Evolutionary conservation across 2,329 filamentous ascomycete genomes (phyloP).

Genomic region (Penicillium paneum): DNA sequence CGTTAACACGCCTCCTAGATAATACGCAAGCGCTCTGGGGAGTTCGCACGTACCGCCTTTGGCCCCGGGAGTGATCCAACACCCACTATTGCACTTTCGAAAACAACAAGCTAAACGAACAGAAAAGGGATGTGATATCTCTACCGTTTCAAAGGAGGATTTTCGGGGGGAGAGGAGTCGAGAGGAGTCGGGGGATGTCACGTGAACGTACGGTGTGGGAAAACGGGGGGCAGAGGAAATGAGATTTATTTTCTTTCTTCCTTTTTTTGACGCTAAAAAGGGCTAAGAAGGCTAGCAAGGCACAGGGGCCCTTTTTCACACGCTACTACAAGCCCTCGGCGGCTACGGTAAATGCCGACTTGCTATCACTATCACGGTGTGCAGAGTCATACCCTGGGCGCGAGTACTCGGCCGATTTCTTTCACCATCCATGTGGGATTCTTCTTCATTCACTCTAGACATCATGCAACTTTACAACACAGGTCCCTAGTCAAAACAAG

Average conservation of each 20-base stretch:
- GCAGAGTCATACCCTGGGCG: neutral
- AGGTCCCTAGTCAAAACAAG: conserved; percentile 4
- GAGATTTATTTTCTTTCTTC: conserved; percentile 4
- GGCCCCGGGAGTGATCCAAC: conserved; percentile 11
- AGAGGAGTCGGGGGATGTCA: conserved; percentile 22
- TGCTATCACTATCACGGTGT: conserved; percentile 5
- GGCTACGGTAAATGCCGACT: conserved; percentile 10
- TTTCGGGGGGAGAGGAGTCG: conserved; percentile 11
- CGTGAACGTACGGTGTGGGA: conserved; percentile 13
- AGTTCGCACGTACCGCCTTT: conserved; percentile 14
- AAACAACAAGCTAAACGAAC: conserved; percentile 11
- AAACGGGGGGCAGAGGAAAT: conserved; percentile 3
- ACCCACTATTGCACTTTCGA: conserved; percentile 9
- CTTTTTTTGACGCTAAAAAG: conserved; percentile 7
- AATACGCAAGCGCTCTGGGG: conserved; percentile 4
- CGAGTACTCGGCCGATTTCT: neutral
- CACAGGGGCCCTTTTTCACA: conserved; percentile 5
- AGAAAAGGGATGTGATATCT: conserved; percentile 1
- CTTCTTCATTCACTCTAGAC: neutral
- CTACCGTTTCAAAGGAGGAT: neutral
- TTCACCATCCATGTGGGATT: neutral
- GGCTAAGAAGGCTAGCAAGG: conserved; percentile 3
- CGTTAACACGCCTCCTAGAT: conserved; percentile 17
- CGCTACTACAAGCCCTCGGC: conserved; percentile 16
- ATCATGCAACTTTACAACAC: neutral